Evolutionary conservation across 495 filamentous ascomycete species (phyloP).

Genomic region (Endocarpon pusillum): DNA sequence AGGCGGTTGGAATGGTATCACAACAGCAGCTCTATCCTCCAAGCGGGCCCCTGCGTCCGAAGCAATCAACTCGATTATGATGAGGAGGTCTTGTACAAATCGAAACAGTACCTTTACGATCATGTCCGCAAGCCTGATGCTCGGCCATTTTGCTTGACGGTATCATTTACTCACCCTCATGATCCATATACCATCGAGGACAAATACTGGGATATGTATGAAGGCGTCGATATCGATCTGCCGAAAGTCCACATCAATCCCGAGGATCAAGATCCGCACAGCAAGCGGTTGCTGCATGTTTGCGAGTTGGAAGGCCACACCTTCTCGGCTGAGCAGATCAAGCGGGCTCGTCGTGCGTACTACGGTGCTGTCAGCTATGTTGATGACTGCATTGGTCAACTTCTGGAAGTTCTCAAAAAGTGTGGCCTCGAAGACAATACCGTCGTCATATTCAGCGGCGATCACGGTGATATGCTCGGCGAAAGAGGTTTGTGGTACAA

Average conservation of each 20-base stretch:
- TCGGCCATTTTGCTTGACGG: slow-evolving; percentile 72
- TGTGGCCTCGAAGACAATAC: slow-evolving; percentile 66
- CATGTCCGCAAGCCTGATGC: slow-evolving; percentile 51
- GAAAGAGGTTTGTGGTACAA: slow-evolving; percentile 88
- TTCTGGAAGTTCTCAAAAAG: slow-evolving; percentile 52
- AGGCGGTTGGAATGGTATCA: slow-evolving; percentile 72
- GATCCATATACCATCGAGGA: slow-evolving; percentile 81
- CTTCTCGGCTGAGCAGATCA: slow-evolving; percentile 63
- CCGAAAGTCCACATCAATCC: slow-evolving; percentile 52
- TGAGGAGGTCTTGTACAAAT: slow-evolving; percentile 78
- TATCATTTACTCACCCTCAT: slow-evolving; percentile 82
- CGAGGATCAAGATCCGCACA: slow-evolving; percentile 66
- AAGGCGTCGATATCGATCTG: slow-evolving; percentile 66
- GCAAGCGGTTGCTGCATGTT: slow-evolving; percentile 60
- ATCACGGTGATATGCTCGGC: slow-evolving; percentile 87
- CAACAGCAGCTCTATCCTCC: slow-evolving; percentile 75
- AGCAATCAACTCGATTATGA: slow-evolving; percentile 93
- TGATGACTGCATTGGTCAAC: slow-evolving; percentile 68
- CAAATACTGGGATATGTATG: slow-evolving; percentile 79
- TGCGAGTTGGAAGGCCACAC: slow-evolving; percentile 64
- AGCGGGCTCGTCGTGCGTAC: slow-evolving; percentile 64
- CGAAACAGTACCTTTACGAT: slow-evolving; percentile 69
- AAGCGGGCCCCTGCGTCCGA: slow-evolving; percentile 65
- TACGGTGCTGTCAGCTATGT: slow-evolving; percentile 82
- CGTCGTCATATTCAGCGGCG: slow-evolving; percentile 72